Evolutionary conservation across 139 green algal species (phyloP).

Genomic region (Chlorella sp.): DNA sequence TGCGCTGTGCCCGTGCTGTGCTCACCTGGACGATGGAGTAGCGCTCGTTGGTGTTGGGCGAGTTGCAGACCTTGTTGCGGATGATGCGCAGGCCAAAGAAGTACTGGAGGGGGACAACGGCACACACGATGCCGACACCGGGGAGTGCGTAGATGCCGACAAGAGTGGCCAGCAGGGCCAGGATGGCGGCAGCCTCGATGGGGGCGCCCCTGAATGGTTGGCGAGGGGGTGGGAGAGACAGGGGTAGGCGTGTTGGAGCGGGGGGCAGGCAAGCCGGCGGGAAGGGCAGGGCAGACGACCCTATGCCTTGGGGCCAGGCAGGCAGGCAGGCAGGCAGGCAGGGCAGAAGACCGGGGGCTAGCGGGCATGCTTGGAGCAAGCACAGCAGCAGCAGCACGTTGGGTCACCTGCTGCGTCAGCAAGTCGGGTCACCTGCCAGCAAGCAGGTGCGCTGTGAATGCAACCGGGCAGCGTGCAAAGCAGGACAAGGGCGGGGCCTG

Average conservation of each 20-base stretch:
- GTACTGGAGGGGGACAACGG: constrained; percentile 67
- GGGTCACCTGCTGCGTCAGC: too few species aligned
- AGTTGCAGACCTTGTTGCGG: constrained; percentile 64
- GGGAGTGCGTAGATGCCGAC: constrained; percentile 63
- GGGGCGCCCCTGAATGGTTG: constrained; percentile 41
- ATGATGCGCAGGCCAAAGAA: constrained; percentile 72
- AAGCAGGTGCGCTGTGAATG: too few species aligned
- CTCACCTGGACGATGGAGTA: constrained; percentile 32
- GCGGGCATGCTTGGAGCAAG: background rate
- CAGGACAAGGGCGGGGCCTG: too few species aligned
- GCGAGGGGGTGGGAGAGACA: background rate
- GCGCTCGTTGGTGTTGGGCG: constrained; percentile 55
- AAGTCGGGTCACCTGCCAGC: too few species aligned
- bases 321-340: background rate
- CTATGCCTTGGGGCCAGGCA: too few species aligned
- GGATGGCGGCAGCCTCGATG: constrained; percentile 67
- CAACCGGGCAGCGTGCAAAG: too few species aligned
- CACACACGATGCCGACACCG: constrained; percentile 35
- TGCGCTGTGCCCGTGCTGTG: too few species aligned
- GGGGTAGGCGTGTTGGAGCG: background rate
- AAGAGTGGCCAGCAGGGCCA: constrained; percentile 62
- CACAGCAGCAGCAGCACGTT: too few species aligned
- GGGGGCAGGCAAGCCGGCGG: too few species aligned
- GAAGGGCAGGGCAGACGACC: too few species aligned
- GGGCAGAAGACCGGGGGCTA: background rate